Evolutionary conservation across 495 filamentous ascomycete species (phyloP).

Genomic region (Podospora pseudoanserina): DNA sequence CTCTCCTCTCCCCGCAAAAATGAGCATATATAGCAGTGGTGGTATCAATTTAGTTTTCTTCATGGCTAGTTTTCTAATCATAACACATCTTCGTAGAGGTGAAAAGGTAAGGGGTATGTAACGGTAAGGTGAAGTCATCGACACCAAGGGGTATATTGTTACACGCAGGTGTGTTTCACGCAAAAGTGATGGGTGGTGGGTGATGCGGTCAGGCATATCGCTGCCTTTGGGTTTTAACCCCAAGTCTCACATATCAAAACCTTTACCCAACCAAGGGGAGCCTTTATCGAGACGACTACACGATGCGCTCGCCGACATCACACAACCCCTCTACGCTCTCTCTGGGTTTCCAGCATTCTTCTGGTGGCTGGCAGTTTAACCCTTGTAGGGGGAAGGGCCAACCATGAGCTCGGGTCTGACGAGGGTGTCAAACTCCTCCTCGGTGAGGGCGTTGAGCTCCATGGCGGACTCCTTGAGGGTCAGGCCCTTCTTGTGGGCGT

Average conservation of each 20-base stretch:
- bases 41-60: slow-evolving; percentile 5
- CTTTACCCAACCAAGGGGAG: neutral
- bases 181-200: neutral
- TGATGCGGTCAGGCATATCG: neutral
- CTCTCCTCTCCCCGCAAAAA: neutral
- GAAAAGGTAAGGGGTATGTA: neutral
- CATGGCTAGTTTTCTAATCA: neutral
- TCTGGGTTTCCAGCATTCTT: neutral
- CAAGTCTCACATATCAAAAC: neutral
- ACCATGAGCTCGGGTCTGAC: slow-evolving; percentile 98
- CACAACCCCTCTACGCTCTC: neutral
- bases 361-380: slow-evolving; percentile 14
- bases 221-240: slow-evolving; percentile 4
- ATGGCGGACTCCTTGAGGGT: slow-evolving; percentile 91
- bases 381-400: slow-evolving; percentile 63
- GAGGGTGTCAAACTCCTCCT: slow-evolving; percentile 85
- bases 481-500: slow-evolving; percentile 96
- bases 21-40: neutral
- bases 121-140: neutral
- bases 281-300: neutral
- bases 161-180: neutral
- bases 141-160: neutral
- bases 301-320: neutral
- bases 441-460: slow-evolving; percentile 85
- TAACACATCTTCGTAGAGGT: neutral